Evolutionary conservation across 306 rosid genomes (phyloP), one percentile per base, ranked within the genome.

Genomic region (Prunus campanulata): DNA sequence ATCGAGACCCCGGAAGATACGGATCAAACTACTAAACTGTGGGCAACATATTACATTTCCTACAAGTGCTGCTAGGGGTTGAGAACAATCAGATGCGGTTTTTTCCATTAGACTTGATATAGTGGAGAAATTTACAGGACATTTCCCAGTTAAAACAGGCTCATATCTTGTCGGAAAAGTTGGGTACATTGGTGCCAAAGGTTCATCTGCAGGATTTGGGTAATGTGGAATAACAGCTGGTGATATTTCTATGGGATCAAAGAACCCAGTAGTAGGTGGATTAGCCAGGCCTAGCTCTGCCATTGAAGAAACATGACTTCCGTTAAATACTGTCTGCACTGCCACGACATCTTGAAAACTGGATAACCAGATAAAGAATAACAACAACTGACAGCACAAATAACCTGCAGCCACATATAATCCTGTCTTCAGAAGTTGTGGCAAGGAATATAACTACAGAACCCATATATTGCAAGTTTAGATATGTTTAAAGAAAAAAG

Each of bases 1-100:
- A 67, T 82, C 84, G 89, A 88, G 91, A 83, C 93, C 98, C 84
- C 87, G 98, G 89, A 96, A 89, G 91, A 89, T 83, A 88, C 85
- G 99, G 80, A 96, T 83, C 66, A 92, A 86, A 79, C 97, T 92
- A 80, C 80, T 89, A 68, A 96, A 87, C 84, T 96, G 99, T 55
- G 98, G 99, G 83, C 98, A 96, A 68, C 98, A 96, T 75, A 96
- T 89, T 49, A 89, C 98, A 78, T 91, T 96, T 60, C 88, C 91
- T 78, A 96, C 96, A 71, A 91, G 80, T 11, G 87, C 83, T 16
- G 99, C 96, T 86, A 96, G 84, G n/a, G 99, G 98, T 49, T 68
- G 89, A 78, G 89, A 60, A 83, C 99, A 96, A 92, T 96, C 99
- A 62, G 84, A 82, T 52, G 98, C 96, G 42, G 99, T 90, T 84